These are phyloP conservation scores for Straminergon stramineum DNA, from an alignment of 225 moss, liverwort and hornwort genomes.

Conservation along the genomic window DNA sequence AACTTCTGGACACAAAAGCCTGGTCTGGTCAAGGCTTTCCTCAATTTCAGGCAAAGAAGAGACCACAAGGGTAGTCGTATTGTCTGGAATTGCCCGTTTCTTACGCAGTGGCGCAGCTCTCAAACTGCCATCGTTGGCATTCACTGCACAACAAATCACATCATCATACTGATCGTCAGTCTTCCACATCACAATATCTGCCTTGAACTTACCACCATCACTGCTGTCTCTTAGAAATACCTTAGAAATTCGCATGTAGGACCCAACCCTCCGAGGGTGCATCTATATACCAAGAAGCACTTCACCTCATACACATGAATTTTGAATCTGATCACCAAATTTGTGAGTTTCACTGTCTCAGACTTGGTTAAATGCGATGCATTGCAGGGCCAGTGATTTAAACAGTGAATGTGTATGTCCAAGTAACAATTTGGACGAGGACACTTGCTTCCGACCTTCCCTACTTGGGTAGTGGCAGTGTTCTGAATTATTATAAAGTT, in stretches of 20 bases:
- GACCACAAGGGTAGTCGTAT: background rate
- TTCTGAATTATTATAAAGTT: background rate
- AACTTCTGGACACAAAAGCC: background rate
- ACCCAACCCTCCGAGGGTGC: background rate
- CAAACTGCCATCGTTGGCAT: conserved; percentile 40
- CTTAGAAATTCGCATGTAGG: background rate
- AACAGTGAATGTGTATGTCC: background rate
- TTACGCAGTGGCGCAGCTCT: conserved; percentile 47
- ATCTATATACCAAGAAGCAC: background rate
- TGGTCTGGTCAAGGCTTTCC: background rate
- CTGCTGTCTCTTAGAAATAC: background rate
- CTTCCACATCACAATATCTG: background rate
- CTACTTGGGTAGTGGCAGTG: background rate
- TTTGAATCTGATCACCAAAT: background rate
- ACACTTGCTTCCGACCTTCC: background rate
- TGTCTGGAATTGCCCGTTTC: conserved; percentile 22
- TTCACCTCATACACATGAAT: background rate
- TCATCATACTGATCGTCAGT: background rate
- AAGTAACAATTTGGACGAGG: background rate
- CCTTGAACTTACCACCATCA: background rate
- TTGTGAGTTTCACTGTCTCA: background rate
- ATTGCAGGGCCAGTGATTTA: background rate
- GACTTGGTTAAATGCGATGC: background rate
- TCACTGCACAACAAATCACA: conserved; percentile 18
- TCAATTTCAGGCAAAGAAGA: background rate